Percentiles rank a stretch among this genome's conserved stretches.
phyloP scores from a whole-genome alignment of 2,329 filamentous ascomycete species.

The Aspergillus fumigatus region DNA sequence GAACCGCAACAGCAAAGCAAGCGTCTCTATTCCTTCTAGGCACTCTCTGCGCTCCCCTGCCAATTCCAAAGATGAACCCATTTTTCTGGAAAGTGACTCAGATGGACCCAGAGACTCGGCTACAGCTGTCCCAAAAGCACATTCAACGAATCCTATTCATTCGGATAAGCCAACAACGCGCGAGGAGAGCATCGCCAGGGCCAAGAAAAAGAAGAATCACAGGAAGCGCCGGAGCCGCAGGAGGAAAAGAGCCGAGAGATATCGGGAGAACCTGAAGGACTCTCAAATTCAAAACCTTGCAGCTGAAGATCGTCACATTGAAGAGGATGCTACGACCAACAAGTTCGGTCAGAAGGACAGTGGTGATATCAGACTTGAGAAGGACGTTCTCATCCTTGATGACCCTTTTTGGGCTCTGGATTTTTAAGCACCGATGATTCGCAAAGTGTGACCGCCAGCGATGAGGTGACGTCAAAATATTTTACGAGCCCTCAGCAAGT shows the following conservation, averaged over 20 bases:
- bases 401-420: conserved; percentile 20
- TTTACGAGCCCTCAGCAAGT: conserved; percentile 13
- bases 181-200: neutral
- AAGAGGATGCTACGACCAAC: neutral
- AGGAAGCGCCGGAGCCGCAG: neutral
- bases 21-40: neutral
- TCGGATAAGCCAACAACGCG: neutral
- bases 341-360: neutral
- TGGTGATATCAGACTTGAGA: neutral
- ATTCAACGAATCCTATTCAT: neutral
- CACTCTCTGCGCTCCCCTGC: neutral
- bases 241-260: neutral
- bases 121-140: neutral
- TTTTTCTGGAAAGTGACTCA: neutral
- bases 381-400: neutral
- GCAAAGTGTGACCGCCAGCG: conserved; percentile 30
- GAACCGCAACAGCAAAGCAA: neutral
- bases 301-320: neutral
- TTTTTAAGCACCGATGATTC: conserved; percentile 40
- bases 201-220: neutral
- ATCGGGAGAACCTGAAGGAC: neutral
- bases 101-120: neutral
- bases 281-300: neutral
- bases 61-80: neutral
- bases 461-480: conserved; percentile 38